Evolutionary conservation across 306 rosid genomes (phyloP), one percentile per base, ranked within the genome.

Genomic region (Psophocarpus tetragonolobus): DNA sequence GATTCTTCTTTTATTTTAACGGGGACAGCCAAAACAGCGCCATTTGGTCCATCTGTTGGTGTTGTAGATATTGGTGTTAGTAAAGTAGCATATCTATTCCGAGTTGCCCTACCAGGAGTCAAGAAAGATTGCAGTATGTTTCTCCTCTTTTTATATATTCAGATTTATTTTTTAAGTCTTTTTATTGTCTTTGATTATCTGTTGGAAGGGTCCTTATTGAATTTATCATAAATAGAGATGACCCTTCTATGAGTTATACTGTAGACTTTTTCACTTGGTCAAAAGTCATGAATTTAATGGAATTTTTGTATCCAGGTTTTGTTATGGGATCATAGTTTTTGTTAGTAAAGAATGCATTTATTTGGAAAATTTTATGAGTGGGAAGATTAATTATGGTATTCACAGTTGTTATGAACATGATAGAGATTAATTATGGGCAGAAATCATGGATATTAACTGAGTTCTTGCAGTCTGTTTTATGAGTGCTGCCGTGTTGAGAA

Each of bases 21-120:
- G 17, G 94, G 97, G 75, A 88, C 92, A 30, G 90, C 93, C 35
- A 76, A 63, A 66, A 84, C 29, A 71, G 94, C 84, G 61, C 33
- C 23, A 54, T 45, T 54, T 10, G 94, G 91, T 66, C 92, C 92
- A 30, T 82, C 94, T 26, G 68, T 89, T 63, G 94, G 97, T 68
- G 82, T 71, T 66, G 84, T 88, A 83, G 94, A 91, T 78, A 77
- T 89, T 73, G 94, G 97, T 68, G 61, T 60, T 45, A 69, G 85
- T 71, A 82, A 86, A 73, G 74, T 1, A 27, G 94, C 97, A 26
- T 91, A 89, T 76, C 87, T 87, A 15, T 91, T 91, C 80, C 91
- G 91, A 74, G 88, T 86, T 77, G 79, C 92, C 56, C 84, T 89
- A 21, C 91, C 97, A 0, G 97, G 97, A 30, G 93, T 91, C 82